Percentiles rank a stretch among this genome's conserved stretches.
These are phyloP conservation scores for Collariella sp. DNA, from an alignment of 495 filamentous ascomycete genomes.

Conservation along the genomic window DNA sequence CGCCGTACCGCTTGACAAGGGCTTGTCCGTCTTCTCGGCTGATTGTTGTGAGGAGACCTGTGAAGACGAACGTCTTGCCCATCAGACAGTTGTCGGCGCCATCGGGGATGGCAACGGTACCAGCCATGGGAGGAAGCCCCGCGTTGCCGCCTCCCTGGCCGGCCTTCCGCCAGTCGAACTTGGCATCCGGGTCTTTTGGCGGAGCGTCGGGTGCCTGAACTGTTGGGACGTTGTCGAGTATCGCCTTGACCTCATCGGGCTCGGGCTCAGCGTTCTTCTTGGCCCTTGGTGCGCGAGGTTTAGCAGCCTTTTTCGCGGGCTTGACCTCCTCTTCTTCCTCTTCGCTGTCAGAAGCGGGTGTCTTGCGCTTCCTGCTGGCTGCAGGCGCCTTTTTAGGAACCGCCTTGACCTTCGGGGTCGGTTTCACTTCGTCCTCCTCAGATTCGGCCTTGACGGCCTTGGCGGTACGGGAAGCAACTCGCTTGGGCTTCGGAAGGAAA, in stretches of 20 bases:
- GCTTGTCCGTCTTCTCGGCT: constrained; percentile 78
- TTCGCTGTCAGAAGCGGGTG: constrained; percentile 36
- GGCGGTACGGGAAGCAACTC: constrained; percentile 30
- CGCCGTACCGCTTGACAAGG: constrained; percentile 86
- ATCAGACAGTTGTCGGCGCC: constrained; percentile 86
- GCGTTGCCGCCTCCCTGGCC: constrained; percentile 47
- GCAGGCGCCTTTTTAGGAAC: constrained; percentile 34
- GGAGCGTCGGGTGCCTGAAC: constrained; percentile 78
- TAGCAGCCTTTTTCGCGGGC: constrained; percentile 51
- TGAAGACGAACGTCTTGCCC: constrained; percentile 96
- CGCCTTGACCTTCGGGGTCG: constrained; percentile 23
- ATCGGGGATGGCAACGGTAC: constrained; percentile 62
- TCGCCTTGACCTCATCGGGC: constrained; percentile 64
- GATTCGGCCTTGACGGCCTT: constrained; percentile 38
- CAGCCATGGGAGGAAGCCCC: constrained; percentile 52
- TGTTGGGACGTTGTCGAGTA: constrained; percentile 78
- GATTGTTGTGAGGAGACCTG: constrained; percentile 69
- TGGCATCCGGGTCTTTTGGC: constrained; percentile 49
- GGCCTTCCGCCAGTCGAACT: constrained; percentile 59
- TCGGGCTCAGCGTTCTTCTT: constrained; percentile 53
- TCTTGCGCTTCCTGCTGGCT: constrained; percentile 39
- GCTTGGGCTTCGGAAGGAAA: constrained; percentile 42
- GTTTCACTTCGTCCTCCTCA: constrained; percentile 33
- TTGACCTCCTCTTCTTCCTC: constrained; percentile 37
- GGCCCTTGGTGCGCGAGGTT: constrained; percentile 46